phyloP scores from a whole-genome alignment of 345 rosid genomes.

The Pseudoturritis turrita region DNA sequence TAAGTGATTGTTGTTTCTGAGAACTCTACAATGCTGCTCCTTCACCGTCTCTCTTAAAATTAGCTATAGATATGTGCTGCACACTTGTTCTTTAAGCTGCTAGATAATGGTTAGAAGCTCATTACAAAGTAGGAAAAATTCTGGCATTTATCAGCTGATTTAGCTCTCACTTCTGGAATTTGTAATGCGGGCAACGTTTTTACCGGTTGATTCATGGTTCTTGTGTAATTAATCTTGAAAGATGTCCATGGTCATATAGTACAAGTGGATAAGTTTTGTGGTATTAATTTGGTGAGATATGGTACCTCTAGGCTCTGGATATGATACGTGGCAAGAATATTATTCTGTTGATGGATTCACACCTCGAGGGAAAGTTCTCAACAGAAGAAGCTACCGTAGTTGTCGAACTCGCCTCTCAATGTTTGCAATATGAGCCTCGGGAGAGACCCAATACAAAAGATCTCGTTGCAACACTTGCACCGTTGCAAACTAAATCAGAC shows the following conservation, averaged over 20 bases:
- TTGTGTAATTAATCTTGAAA: background rate
- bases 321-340: conserved; percentile 86
- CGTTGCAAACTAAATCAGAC: conserved; percentile 73
- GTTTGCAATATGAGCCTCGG: conserved; percentile 91
- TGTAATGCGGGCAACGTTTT: background rate
- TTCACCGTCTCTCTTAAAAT: background rate
- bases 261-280: background rate
- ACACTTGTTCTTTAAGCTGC: background rate
- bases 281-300: conserved; percentile 15
- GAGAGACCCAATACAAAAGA: conserved; percentile 89
- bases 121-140: too few relatives aligned
- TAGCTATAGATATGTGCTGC: background rate
- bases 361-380: conserved; percentile 85
- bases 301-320: conserved; percentile 72
- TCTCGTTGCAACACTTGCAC: conserved; percentile 66
- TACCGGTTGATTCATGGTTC: background rate
- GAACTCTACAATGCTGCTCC: background rate
- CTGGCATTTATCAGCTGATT: background rate
- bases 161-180: background rate
- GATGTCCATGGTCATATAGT: background rate
- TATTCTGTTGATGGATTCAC: conserved; percentile 80
- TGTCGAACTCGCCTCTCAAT: conserved; percentile 74
- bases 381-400: conserved; percentile 82
- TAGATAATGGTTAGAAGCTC: too few relatives aligned
- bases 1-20: background rate